Evolutionary conservation across 768 basidiomycete genomes (phyloP), one percentile per base, ranked within the genome.

Genomic region (Cubamyces sp.): DNA sequence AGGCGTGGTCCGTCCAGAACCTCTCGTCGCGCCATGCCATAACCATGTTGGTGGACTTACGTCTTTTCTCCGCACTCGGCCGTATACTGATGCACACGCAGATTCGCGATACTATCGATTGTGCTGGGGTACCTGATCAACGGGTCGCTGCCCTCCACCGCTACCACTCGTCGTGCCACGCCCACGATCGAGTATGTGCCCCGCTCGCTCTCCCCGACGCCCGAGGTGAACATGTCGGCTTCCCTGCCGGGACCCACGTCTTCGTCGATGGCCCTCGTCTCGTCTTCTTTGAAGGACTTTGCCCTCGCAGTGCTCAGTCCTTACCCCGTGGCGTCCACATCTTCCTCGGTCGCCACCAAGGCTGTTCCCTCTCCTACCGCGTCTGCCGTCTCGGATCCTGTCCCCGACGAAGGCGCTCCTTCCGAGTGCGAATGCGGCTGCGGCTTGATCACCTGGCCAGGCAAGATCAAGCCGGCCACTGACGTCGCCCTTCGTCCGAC

Each of bases 51-150:
- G 86, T 74, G 43, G 9, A 59, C 28, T 55, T 47, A 55, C 19
- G 25, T 49, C 8, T 34, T 34, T 48, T 1, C 25, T 23, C 30
- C 25, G 15, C 12, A 26, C 11, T 43, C 40, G 42, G 53, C 15
- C 19, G 43, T 54, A 49, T 54, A 49, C 61, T 65, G 42, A 66
- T 61, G 2, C 64, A 46, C 37, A 62, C 48, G n/a, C 64, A 91
- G 90, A 50, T 81, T 91, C 62, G 87, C 88, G 0, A 71, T 91
- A 50, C 74, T 91, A 65, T 88, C 88, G 41, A 77, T 91, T 41
- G 78, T 91, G n/a, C 76, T 90, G 28, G 78, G 87, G 73, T 86
- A 72, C 67, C 46, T 68, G 12, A 78, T 84, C 70, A 85, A 84
- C 64, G 79, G 81, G 9, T 69, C 78, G 6, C 79, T 84, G 71